These are phyloP conservation scores for Ploettnerulaceae sp. DNA, from an alignment of 2,329 filamentous ascomycete species.

Conservation along the genomic window DNA sequence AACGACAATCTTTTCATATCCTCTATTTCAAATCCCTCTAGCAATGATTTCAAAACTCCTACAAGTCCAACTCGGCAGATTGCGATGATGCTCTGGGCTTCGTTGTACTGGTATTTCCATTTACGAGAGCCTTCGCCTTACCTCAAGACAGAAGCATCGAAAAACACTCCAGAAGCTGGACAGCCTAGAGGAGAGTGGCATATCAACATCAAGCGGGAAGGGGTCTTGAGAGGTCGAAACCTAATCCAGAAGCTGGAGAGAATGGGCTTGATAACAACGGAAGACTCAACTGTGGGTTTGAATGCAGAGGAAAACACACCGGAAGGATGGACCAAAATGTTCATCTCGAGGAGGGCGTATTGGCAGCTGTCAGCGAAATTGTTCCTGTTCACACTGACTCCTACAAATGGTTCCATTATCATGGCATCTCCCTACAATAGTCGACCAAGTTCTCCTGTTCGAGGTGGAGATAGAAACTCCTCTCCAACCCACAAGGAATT, in stretches of 20 bases:
- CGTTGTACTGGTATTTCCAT: conserved; percentile 96
- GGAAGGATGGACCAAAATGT: conserved; percentile 73
- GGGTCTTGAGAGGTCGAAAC: conserved; percentile 77
- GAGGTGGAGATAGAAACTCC: conserved; percentile 33
- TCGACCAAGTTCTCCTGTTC: conserved; percentile 48
- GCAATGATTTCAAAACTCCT: conserved; percentile 71
- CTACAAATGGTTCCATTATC: conserved; percentile 38
- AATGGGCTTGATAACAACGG: conserved; percentile 78
- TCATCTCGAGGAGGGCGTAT: conserved; percentile 73
- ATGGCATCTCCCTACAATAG: conserved; percentile 50
- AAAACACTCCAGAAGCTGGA: conserved; percentile 61
- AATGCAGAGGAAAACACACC: conserved; percentile 56
- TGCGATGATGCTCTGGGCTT: conserved; percentile 95
- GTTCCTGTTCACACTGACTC: conserved; percentile 81
- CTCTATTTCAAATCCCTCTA: conserved; percentile 80
- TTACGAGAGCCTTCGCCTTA: conserved; percentile 66
- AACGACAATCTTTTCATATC: conserved; percentile 87
- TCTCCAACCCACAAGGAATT: conserved; percentile 30
- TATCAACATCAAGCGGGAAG: conserved; percentile 77
- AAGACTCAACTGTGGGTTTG: conserved; percentile 70
- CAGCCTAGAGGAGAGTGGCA: conserved; percentile 82
- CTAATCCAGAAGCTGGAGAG: conserved; percentile 86
- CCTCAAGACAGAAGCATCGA: conserved; percentile 58
- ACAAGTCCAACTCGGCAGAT: conserved; percentile 82
- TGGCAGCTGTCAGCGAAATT: conserved; percentile 88